A percentile compares a stretch with the other conserved stretches of the same genome.
Conservation (phyloP, 495 filamentous ascomycete genomes). For the Aspergillus haitiensis region DNA sequence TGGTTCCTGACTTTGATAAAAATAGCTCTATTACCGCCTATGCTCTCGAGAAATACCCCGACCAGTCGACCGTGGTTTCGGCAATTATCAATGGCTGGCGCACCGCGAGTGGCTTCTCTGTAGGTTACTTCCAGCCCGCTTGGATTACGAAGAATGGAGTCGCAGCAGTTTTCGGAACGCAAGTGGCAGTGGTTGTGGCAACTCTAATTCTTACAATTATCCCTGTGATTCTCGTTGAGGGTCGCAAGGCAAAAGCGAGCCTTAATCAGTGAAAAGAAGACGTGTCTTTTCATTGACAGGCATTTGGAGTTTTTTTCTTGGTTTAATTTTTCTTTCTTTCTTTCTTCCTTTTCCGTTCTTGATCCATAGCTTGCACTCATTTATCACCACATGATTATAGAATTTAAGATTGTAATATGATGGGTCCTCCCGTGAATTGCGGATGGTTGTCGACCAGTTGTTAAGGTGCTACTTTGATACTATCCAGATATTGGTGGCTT, state of each 20-base stretch:
- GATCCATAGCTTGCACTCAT: too few relatives aligned
- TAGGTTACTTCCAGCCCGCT: slow-evolving; percentile 48
- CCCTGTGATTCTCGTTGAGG: slow-evolving; percentile 29
- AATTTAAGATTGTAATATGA: too few relatives aligned
- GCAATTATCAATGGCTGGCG: slow-evolving; percentile 48
- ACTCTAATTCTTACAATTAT: slow-evolving; percentile 34
- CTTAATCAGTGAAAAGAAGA: too few relatives aligned
- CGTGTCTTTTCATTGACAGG: too few relatives aligned
- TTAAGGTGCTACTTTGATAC: too few relatives aligned
- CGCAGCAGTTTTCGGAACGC: slow-evolving; percentile 46
- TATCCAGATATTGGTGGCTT: too few relatives aligned
- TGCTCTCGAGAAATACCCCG: slow-evolving; percentile 45
- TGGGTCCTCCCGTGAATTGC: too few relatives aligned
- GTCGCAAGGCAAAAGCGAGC: slow-evolving; percentile 9
- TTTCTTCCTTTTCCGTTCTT: too few relatives aligned
- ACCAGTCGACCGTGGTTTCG: slow-evolving; percentile 41
- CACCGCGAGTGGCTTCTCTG: slow-evolving; percentile 46
- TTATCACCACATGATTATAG: too few relatives aligned
- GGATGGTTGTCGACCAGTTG: too few relatives aligned
- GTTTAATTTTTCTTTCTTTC: too few relatives aligned
- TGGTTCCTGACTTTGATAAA: not conserved
- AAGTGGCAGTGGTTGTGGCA: slow-evolving; percentile 42
- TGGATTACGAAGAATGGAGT: slow-evolving; percentile 45
- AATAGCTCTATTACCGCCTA: slow-evolving; percentile 40
- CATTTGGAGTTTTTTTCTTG: too few relatives aligned